These are phyloP conservation scores for Colletotrichum somersetense DNA, from an alignment of 2,329 filamentous ascomycete species.

Conservation along the genomic window DNA sequence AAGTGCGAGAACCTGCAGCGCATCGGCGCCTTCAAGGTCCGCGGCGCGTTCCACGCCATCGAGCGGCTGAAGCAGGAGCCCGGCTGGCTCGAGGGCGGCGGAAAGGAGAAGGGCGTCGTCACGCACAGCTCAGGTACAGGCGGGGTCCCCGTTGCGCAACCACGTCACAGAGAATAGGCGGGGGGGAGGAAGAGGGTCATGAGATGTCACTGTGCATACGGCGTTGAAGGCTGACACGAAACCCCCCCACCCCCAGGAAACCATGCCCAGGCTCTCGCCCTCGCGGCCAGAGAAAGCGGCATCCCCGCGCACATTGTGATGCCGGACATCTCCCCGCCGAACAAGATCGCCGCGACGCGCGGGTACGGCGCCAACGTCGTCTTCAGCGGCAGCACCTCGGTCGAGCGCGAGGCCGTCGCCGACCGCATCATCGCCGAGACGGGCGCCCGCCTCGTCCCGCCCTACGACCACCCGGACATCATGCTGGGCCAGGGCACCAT, in stretches of 20 bases:
- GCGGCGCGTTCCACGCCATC: constrained; percentile 91
- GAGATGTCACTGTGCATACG: not conserved
- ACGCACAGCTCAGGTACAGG: constrained; percentile 88
- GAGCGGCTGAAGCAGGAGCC: constrained; percentile 73
- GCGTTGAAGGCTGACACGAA: not conserved
- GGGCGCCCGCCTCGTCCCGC: constrained; percentile 84
- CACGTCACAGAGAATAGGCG: too few relatives aligned
- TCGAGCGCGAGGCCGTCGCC: constrained; percentile 85
- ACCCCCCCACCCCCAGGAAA: constrained; percentile 71
- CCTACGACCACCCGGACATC: constrained; percentile 93
- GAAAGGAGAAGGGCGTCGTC: constrained; percentile 78
- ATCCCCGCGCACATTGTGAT: constrained; percentile 92
- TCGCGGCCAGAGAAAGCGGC: constrained; percentile 80
- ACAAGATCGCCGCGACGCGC: constrained; percentile 86
- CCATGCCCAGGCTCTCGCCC: constrained; percentile 91
- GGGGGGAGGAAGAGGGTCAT: too few relatives aligned
- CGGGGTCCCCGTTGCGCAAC: not conserved
- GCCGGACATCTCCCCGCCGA: constrained; percentile 86
- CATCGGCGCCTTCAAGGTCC: constrained; percentile 91
- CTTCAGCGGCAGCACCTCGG: constrained; percentile 84
- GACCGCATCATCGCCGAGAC: constrained; percentile 77
- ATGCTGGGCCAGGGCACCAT: constrained; percentile 94
- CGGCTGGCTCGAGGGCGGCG: constrained; percentile 71
- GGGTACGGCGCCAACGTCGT: constrained; percentile 82
- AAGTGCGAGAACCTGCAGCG: constrained; percentile 96